Evolutionary conservation across 352 stramenopile genomes (phyloP).

Genomic region (Globisporangium nagaii): DNA sequence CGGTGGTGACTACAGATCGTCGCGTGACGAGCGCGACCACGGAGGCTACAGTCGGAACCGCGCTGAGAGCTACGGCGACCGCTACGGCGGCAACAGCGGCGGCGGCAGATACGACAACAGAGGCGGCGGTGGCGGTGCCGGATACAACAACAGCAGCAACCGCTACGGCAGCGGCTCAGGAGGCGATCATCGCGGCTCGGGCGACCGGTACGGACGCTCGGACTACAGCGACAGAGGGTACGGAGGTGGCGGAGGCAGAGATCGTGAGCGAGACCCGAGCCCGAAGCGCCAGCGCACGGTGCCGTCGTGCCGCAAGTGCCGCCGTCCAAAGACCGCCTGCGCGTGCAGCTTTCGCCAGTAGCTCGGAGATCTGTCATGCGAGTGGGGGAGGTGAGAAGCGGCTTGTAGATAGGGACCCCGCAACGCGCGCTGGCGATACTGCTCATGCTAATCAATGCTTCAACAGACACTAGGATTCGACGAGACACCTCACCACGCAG

Average conservation of each 20-base stretch:
- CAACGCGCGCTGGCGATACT: too few relatives aligned
- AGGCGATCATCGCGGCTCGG: conserved; percentile 6
- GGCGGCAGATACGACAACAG: conserved; percentile 16
- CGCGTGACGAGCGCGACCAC: conserved; percentile 16
- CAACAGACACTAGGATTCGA: not conserved
- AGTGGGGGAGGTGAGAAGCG: too few relatives aligned
- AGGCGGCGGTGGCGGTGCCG: conserved; percentile 16
- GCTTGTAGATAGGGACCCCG: not conserved
- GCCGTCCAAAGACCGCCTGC: conserved; percentile 42
- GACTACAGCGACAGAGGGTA: conserved; percentile 23
- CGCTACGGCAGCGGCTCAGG: conserved; percentile 10
- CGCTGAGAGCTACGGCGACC: conserved; percentile 6
- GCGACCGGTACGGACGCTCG: conserved; percentile 19
- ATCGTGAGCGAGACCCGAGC: conserved; percentile 23
- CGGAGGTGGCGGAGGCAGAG: conserved; percentile 19
- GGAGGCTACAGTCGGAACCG: conserved; percentile 1
- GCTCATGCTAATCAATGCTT: not conserved
- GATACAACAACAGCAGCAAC: conserved; percentile 6
- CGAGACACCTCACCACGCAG: too few relatives aligned
- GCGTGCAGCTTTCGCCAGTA: conserved; percentile 45
- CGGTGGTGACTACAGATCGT: conserved; percentile 14
- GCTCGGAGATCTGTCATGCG: not conserved
- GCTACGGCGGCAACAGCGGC: conserved; percentile 3
- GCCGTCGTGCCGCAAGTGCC: conserved; percentile 47
- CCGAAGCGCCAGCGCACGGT: conserved; percentile 28